Evolutionary conservation across 371 early-diverging fungal genomes (phyloP).

Genomic region (Lichtheimia hyalospora): DNA sequence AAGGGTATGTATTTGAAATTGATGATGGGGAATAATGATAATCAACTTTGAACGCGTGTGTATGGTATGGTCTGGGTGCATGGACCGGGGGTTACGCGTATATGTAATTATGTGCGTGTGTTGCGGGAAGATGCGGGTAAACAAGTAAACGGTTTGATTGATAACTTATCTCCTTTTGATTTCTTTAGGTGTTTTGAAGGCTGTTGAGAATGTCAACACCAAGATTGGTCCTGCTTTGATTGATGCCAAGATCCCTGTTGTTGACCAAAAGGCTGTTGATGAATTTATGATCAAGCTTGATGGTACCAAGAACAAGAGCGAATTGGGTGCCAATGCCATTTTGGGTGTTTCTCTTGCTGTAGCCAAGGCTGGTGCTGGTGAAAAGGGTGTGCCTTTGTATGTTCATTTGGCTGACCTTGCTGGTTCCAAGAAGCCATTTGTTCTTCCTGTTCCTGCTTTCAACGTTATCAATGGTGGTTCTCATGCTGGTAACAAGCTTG

Average conservation of each 20-base stretch:
- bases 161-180: not conserved
- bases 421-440: constrained; percentile 76
- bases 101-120: not conserved
- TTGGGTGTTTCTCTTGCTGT: constrained; percentile 97
- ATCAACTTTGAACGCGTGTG: no score
- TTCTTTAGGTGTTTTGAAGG: constrained; percentile 81
- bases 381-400: constrained; percentile 89
- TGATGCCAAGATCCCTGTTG: constrained; percentile 69
- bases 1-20: constrained; percentile 69
- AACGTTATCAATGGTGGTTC: constrained; percentile 99
- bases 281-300: constrained; percentile 89
- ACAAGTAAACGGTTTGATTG: not conserved
- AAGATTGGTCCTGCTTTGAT: constrained; percentile 85
- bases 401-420: constrained; percentile 90
- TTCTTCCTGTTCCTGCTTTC: constrained; percentile 97
- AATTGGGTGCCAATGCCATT: constrained; percentile 98
- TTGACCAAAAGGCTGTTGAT: constrained; percentile 90
- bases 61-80: no score
- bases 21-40: not conserved
- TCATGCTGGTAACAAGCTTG: constrained; percentile 99
- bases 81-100: no score
- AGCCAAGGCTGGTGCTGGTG: constrained; percentile 94
- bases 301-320: constrained; percentile 93
- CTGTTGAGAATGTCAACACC: constrained; percentile 91
- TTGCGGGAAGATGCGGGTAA: constrained; percentile 9